These are phyloP conservation scores for Castanopsis chinensis DNA, from an alignment of 306 rosid species.

Conservation along the genomic window DNA sequence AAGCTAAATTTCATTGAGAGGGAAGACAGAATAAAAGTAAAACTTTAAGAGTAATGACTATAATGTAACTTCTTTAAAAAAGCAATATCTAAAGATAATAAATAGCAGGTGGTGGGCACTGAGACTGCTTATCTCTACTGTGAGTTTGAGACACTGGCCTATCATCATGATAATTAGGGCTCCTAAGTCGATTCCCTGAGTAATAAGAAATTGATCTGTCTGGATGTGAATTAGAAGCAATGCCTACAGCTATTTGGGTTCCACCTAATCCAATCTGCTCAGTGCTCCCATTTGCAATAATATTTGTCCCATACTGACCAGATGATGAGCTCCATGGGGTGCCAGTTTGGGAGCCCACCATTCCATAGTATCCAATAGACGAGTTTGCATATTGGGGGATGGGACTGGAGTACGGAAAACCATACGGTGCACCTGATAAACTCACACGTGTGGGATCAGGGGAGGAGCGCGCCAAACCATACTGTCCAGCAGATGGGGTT, in stretches of 20 bases:
- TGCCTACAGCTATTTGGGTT: background rate
- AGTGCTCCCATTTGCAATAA: slow-evolving; percentile 19
- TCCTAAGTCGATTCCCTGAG: slow-evolving; percentile 5
- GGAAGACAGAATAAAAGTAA: background rate
- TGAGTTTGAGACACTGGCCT: slow-evolving; percentile 4
- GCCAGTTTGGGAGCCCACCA: background rate
- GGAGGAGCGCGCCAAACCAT: slow-evolving; percentile 15
- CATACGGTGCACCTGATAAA: slow-evolving; percentile 7
- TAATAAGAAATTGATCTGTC: slow-evolving; percentile 10
- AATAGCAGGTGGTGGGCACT: slow-evolving; percentile 2
- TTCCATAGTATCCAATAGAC: slow-evolving; percentile 2
- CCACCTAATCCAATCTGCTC: slow-evolving; percentile 22
- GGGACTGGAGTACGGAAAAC: slow-evolving; percentile 2
- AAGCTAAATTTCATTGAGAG: background rate
- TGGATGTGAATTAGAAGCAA: slow-evolving; percentile 14
- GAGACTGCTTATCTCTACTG: background rate
- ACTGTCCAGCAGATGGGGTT: slow-evolving; percentile 14
- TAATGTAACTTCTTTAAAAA: background rate
- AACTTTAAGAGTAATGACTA: background rate
- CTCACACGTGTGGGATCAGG: slow-evolving; percentile 4
- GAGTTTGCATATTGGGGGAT: slow-evolving; percentile 1
- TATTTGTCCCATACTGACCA: slow-evolving; percentile 7
- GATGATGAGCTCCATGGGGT: background rate
- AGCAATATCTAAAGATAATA: slow-evolving; percentile 23
- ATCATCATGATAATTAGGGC: slow-evolving; percentile 12